Evolutionary conservation across 2,329 filamentous ascomycete species (phyloP), one percentile per base, ranked within the genome.

Genomic region (Aspergillus hortae): DNA sequence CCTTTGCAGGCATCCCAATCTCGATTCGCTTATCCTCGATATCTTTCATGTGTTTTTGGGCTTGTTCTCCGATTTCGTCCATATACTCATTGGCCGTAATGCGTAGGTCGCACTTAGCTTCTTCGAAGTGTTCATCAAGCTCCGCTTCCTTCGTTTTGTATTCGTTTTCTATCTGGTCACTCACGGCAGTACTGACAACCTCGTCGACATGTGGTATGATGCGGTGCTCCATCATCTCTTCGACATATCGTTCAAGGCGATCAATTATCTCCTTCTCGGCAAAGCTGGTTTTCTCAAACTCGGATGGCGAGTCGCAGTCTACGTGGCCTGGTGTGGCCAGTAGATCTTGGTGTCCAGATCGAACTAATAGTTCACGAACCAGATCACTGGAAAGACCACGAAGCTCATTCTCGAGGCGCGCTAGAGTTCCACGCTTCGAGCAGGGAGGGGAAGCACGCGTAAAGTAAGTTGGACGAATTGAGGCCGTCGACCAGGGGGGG

Each of bases 391-490:
- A 54, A 52, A 57, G 6, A 51, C 54, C 52, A 49, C 51, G 44
- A 41, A 61, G 52, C 42, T 54, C 49, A 47, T 52, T 6, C 49
- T 50, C 52, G 41, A 61, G 57, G 49, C 14, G 33, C 30, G 46
- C 15, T 48, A 60, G 52, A 53, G 3, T 51, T 4, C 48, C 46
- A 49, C 14, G 44, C n/a, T 56, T 51, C 51, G 35, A 43, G 42
- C 6, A 36, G 44, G 46, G 49, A 47, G 57, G 53, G 32, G 40
- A 52, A 53, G 45, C 45, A 54, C 27, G 56, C 23, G 40, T 50
- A 49, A 61, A 61, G 52, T 35, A 10, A 12, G 55, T 57, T 48
- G 49, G 56, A 41, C 51, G 55, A 32, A 59, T 61, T 17, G 49
- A 54, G 46, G 53, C 23, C 15, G 55, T 49, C 49, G 53, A 58